Evolutionary conservation across 2,329 filamentous ascomycete species (phyloP), one percentile per base, ranked within the genome.

Genomic region (Calonectria ilicicola): DNA sequence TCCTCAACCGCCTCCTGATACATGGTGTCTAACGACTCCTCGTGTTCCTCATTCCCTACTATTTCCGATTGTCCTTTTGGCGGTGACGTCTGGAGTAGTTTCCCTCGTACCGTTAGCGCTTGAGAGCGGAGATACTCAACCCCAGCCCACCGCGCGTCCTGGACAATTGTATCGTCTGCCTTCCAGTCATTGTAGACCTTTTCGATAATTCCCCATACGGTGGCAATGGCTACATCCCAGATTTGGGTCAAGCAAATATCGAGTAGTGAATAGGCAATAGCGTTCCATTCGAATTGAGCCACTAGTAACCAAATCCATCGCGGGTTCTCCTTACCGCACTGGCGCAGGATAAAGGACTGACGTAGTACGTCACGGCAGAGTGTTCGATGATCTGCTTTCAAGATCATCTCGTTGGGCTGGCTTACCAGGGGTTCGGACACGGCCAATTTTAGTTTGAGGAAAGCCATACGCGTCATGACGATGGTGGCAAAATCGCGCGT

Each of bases 151-250:
- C 72, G 69, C 17, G 21, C 49, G 38, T 74, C 74, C 9, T 32
- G 63, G 32, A 56, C 23, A n/a, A 67, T 42, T 6, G 69, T 51
- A 14, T 60, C 17, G 42, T 62, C 44, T 1, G 26, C 63, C 26
- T 68, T 64, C 72, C 74, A 75, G 44, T 72, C 32, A 9, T 74
- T 40, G 38, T 70, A 74, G 23, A 27, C 65, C 15, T 69, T 65
- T 9, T 75, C 56, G 15, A 74, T 26, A 10, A 64, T 19, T 42
- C 67, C 23, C 69, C 66, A 70, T 26, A 21, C 27, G 2, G n/a
- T 17, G 17, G 53, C 32, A 8, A 7, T 58, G 2, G n/a, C 14
- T 2, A 58, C 2, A 58, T 44, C 53, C 42, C 38, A 44, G 5
- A 19, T 23, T 19, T 35, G 10, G 3, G 21, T 32, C 8, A 56